Base-by-base conservation (phyloP, 192 early-diverging fungal genomes). In the Coemansia erecta region DNA sequence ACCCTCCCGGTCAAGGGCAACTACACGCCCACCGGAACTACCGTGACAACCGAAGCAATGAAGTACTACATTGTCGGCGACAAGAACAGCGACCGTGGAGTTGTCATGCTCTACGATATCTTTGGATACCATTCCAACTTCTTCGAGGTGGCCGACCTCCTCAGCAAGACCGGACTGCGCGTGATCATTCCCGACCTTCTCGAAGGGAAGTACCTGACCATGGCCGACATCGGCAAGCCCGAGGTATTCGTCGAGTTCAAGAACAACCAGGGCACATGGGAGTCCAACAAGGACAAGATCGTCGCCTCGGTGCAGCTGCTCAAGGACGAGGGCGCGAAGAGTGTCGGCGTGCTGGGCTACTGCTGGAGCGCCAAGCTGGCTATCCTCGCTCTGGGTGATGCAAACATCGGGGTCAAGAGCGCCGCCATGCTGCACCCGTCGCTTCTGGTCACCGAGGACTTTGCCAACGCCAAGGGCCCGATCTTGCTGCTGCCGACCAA, bases 291-390 rank as follows among this genome's bases (percentile, higher is more conserved):
- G 35, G 48, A 62, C 9, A 28, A 75, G 14, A 59, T 70, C 48
- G 19, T 50, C 22, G 56, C 54, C n/a, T 64, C 59, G 40, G 52
- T 44, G 33, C 63, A 75, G 18, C 47, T 79, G 14, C 65, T 89
- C 51, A 69, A 66, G 12, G 44, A 37, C 21, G 61, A 73, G 10
- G 85, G 86, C 43, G 64, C 64, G 48, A 61, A 59, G 21, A 51
- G 64, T 1, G 64, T 82, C 53, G 83, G 82, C 43, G 61, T 81
- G n/a, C 69, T 83, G 58, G 88, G 86, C n/a, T 83, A 85, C 60
- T 87, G 86, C 77, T 87, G 86, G 85, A 85, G 88, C 37, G 83
- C 77, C 13, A 79, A 84, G 74, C 63, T 86, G 53, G 60, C 81
- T 19, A 68, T 72, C 11, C 57, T 72, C 44, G 73, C 78, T 19